A percentile compares a stretch with the other conserved stretches of the same genome.
These are phyloP conservation scores for Spizellomyces punctatus DNA, from an alignment of 192 early-diverging fungal genomes.

Conservation along the genomic window DNA sequence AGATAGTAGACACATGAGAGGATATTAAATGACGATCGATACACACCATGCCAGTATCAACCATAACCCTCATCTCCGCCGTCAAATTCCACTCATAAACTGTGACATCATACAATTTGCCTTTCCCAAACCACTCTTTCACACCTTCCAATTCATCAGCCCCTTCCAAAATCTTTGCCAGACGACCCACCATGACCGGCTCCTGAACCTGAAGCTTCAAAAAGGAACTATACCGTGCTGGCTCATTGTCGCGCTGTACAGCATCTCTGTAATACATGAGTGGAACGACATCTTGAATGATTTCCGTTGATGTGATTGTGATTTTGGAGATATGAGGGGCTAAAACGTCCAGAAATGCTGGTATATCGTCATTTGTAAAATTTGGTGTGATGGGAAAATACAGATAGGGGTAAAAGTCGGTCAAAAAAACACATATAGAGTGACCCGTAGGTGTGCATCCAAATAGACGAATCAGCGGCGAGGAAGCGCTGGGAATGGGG, in stretches of 20 bases:
- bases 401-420: too few species aligned
- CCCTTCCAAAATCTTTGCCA: not conserved
- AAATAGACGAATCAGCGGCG: too few species aligned
- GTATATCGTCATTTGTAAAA: too few species aligned
- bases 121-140: not conserved
- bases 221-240: not conserved
- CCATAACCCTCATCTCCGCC: not conserved
- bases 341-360: too few species aligned
- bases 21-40: not conserved
- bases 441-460: too few species aligned
- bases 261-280: not conserved
- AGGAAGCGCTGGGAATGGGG: too few species aligned
- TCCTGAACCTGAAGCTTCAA: not conserved
- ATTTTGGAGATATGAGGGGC: too few species aligned
- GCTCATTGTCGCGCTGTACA: not conserved
- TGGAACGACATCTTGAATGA: not conserved
- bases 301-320: too few species aligned
- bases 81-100: not conserved
- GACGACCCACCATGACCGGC: not conserved
- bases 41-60: not conserved
- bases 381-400: too few species aligned
- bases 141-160: not conserved
- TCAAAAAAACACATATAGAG: too few species aligned
- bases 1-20: too few species aligned
- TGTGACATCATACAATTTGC: slow-evolving; percentile 1